Conservation (phyloP, 352 stramenopile species). For the Pythium plurisporium region DNA sequence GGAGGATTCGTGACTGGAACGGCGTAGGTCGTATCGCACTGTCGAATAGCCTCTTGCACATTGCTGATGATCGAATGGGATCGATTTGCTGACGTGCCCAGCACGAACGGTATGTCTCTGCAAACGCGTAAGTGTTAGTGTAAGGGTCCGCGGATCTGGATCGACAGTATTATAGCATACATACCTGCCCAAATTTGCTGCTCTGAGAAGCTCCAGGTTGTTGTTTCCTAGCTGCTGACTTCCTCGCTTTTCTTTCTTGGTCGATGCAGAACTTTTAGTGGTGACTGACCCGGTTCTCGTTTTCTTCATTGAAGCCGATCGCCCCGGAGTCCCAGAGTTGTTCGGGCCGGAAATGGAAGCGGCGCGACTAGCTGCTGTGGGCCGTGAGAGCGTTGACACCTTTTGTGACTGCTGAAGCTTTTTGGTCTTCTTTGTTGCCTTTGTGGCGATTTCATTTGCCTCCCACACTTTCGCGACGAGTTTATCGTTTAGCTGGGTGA, state of each 20-base stretch:
- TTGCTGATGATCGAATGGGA: slow-evolving; percentile 75
- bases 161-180: background rate
- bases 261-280: slow-evolving; percentile 7
- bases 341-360: slow-evolving; percentile 9
- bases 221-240: slow-evolving; percentile 23
- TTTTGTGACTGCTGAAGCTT: slow-evolving; percentile 49
- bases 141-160: background rate
- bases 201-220: slow-evolving; percentile 56
- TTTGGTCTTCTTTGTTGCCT: slow-evolving; percentile 51
- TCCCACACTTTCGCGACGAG: slow-evolving; percentile 62
- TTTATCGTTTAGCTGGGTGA: slow-evolving; percentile 73
- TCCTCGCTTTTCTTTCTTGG: slow-evolving; percentile 39
- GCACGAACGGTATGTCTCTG: slow-evolving; percentile 65
- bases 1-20: slow-evolving; percentile 24
- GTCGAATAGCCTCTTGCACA: slow-evolving; percentile 63
- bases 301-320: slow-evolving; percentile 14
- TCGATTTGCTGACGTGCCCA: slow-evolving; percentile 45
- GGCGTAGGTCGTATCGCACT: slow-evolving; percentile 56
- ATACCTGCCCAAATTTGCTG: slow-evolving; percentile 68
- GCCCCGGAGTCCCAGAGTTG: background rate
- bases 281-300: slow-evolving; percentile 1
- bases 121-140: background rate
- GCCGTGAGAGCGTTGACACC: slow-evolving; percentile 38
- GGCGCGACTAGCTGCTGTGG: slow-evolving; percentile 56
- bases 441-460: slow-evolving; percentile 45